Conservation (phyloP, 1,139 yeast species). For the Taphrina communis region DNA sequence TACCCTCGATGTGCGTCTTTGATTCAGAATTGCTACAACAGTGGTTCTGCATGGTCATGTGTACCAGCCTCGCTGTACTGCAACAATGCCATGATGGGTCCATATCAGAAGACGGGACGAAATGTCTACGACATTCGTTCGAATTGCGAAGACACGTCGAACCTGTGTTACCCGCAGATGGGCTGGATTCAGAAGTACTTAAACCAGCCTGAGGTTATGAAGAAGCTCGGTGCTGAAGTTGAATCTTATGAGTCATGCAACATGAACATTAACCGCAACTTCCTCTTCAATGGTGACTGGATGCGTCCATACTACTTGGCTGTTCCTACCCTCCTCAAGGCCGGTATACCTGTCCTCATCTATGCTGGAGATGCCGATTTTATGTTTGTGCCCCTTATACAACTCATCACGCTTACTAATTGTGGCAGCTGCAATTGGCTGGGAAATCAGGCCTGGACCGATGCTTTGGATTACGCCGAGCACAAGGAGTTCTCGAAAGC, state of each 20-base stretch:
- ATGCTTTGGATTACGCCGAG: conserved; percentile 66
- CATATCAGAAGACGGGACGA: conserved; percentile 87
- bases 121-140: conserved; percentile 90
- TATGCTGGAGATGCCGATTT: conserved; percentile 92
- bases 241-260: conserved; percentile 83
- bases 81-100: conserved; percentile 75
- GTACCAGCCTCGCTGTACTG: conserved; percentile 93
- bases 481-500: conserved; percentile 51
- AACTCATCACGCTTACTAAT: not conserved
- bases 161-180: conserved; percentile 76
- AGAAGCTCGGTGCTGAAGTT: conserved; percentile 90
- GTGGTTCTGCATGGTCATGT: conserved; percentile 84
- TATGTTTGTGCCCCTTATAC: conserved; percentile 60
- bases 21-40: conserved; percentile 78
- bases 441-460: conserved; percentile 82
- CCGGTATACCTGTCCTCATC: conserved; percentile 71
- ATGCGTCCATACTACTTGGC: conserved; percentile 73
- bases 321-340: conserved; percentile 51
- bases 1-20: conserved; percentile 82
- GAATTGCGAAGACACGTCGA: conserved; percentile 73
- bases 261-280: conserved; percentile 80
- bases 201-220: conserved; percentile 71
- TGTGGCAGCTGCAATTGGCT: conserved; percentile 64
- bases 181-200: conserved; percentile 70
- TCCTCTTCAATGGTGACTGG: conserved; percentile 88